phyloP scores from a whole-genome alignment of 2,329 filamentous ascomycete species.

The Aureobasidium lini region DNA sequence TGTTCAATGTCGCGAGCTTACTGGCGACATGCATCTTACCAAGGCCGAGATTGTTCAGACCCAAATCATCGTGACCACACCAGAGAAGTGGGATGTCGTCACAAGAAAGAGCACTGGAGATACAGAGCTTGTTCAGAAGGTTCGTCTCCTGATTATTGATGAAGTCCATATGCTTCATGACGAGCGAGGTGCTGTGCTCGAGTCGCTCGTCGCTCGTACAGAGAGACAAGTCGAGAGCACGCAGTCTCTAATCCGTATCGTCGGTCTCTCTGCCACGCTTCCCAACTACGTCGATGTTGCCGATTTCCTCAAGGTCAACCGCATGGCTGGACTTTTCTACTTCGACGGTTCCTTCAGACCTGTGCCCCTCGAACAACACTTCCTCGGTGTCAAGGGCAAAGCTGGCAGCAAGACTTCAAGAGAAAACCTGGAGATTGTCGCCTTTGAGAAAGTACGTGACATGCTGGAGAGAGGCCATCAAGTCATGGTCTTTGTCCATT shows the following conservation, averaged over 20 bases:
- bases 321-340: slow-evolving; percentile 87
- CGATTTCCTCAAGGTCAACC: slow-evolving; percentile 94
- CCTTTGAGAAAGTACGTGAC: slow-evolving; percentile 89
- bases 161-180: slow-evolving; percentile 99
- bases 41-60: slow-evolving; percentile 94
- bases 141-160: slow-evolving; percentile 91
- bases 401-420: slow-evolving; percentile 69
- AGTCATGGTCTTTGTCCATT: slow-evolving; percentile 99
- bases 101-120: slow-evolving; percentile 96
- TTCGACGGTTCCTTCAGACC: slow-evolving; percentile 94
- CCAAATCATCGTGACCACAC: slow-evolving; percentile 96
- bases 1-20: slow-evolving; percentile 85
- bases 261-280: slow-evolving; percentile 89
- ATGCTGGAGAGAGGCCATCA: slow-evolving; percentile 93
- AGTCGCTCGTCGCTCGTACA: slow-evolving; percentile 90
- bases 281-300: slow-evolving; percentile 96
- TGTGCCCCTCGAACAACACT: slow-evolving; percentile 93
- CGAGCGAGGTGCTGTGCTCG: slow-evolving; percentile 89
- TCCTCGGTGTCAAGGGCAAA: slow-evolving; percentile 92
- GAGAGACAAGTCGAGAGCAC: slow-evolving; percentile 96
- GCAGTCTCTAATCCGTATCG: slow-evolving; percentile 90
- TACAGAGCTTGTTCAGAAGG: slow-evolving; percentile 95
- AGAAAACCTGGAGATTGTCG: slow-evolving; percentile 79
- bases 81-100: slow-evolving; percentile 98
- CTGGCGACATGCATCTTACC: slow-evolving; percentile 97